Evolutionary conservation across 176 grass and related monocot genomes (phyloP).

Genomic region (Avena eriantha): DNA sequence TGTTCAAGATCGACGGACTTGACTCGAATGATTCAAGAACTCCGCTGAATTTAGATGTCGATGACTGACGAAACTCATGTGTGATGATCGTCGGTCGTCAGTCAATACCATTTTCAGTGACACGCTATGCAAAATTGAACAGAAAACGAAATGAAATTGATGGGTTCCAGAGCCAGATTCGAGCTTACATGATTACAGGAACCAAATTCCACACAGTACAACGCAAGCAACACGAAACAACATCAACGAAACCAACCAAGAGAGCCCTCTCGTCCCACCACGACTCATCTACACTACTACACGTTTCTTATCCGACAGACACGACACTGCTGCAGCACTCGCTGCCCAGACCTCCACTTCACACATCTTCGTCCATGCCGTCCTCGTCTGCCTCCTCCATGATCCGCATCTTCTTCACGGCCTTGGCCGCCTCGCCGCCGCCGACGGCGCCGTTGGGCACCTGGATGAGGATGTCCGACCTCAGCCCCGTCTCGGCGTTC

Average conservation of each 20-base stretch:
- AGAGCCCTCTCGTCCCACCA: not conserved
- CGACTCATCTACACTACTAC: not conserved
- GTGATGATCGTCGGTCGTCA: no score
- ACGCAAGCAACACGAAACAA: not conserved
- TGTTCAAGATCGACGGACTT: no score
- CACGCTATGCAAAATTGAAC: no score
- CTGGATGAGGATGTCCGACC: conserved; percentile 82
- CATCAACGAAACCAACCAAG: not conserved
- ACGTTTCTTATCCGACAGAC: not conserved
- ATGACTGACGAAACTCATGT: no score
- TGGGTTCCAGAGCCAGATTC: no score
- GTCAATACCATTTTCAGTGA: no score
- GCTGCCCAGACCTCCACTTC: not conserved
- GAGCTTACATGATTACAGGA: no score
- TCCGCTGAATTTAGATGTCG: no score
- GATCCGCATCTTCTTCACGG: conserved; percentile 72
- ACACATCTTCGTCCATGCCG: conserved; percentile 57
- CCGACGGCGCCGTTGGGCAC: conserved; percentile 52
- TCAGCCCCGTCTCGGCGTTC: conserved; percentile 65
- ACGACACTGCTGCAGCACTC: not conserved
- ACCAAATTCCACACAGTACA: no score
- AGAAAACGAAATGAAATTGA: no score
- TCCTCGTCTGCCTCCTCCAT: conserved; percentile 51
- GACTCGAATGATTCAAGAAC: no score
- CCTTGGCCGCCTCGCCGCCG: conserved; percentile 27